Conservation (phyloP, 768 basidiomycete species). For the Clathrus columnatus region DNA sequence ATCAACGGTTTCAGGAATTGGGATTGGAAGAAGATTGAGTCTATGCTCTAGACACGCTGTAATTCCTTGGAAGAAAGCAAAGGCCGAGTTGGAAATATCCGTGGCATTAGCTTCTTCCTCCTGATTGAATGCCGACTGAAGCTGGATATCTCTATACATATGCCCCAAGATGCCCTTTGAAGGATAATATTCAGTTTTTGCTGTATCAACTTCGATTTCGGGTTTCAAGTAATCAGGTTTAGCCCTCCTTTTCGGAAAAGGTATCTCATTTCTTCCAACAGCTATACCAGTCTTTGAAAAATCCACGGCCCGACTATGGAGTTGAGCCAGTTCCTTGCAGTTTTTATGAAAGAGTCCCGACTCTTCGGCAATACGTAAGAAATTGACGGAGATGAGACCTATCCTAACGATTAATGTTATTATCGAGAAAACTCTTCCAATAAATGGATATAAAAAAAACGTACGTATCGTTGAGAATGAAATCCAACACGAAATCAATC, state of each 20-base stretch:
- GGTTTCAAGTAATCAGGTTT: conserved; percentile 63
- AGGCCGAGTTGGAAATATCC: conserved; percentile 24
- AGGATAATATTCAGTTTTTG: conserved; percentile 31
- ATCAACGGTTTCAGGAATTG: conserved; percentile 15
- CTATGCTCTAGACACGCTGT: background rate
- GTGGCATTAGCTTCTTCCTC: conserved; percentile 31
- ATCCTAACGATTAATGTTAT: conserved; percentile 42
- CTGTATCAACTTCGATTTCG: conserved; percentile 33
- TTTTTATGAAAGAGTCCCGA: conserved; percentile 43
- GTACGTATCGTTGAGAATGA: conserved; percentile 55
- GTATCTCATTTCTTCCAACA: conserved; percentile 36
- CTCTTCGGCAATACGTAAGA: conserved; percentile 59
- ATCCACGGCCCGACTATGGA: conserved; percentile 61
- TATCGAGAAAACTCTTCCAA: conserved; percentile 14
- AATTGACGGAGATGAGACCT: conserved; percentile 53
- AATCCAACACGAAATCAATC: conserved; percentile 62
- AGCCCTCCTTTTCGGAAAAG: conserved; percentile 24
- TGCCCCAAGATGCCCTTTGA: conserved; percentile 50
- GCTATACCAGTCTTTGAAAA: conserved; percentile 52
- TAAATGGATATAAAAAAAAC: background rate
- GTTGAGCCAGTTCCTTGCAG: conserved; percentile 43
- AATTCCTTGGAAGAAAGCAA: background rate
- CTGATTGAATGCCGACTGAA: too few relatives aligned
- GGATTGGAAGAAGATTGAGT: conserved; percentile 1
- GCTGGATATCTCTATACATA: conserved; percentile 52